Conservation (phyloP, 2,329 filamentous ascomycete genomes). For the Arthrobotrys musiformis region DNA sequence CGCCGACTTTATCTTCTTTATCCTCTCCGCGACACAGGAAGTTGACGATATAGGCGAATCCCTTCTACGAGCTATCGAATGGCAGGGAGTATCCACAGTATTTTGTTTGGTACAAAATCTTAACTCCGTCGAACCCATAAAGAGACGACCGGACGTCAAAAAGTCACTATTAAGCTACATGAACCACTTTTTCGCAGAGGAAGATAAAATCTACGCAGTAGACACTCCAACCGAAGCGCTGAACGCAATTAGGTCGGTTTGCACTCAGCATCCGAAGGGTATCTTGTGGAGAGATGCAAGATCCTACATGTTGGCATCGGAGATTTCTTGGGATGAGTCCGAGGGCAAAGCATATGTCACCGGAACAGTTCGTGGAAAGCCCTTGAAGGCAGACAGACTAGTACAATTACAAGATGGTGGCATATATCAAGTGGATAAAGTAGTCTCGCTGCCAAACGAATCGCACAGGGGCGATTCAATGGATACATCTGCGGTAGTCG, state of each 20-base stretch:
- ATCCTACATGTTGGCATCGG: constrained; percentile 93
- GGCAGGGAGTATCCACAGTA: constrained; percentile 93
- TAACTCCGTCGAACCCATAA: constrained; percentile 79
- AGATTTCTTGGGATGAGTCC: constrained; percentile 76
- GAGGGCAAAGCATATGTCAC: constrained; percentile 77
- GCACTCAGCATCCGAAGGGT: constrained; percentile 90
- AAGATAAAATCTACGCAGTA: constrained; percentile 89
- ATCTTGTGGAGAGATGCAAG: constrained; percentile 95
- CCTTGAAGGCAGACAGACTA: constrained; percentile 87
- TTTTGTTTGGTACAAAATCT: constrained; percentile 84
- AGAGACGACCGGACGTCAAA: constrained; percentile 79
- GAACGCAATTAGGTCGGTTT: constrained; percentile 89
- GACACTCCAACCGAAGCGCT: constrained; percentile 90
- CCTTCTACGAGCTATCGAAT: constrained; percentile 86
- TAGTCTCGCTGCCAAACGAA: constrained; percentile 66
- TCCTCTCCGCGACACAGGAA: constrained; percentile 83
- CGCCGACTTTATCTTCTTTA: constrained; percentile 89
- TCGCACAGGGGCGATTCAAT: constrained; percentile 72
- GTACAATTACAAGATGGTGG: constrained; percentile 95
- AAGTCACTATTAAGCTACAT: constrained; percentile 91
- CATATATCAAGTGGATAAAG: constrained; percentile 89
- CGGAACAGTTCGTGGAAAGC: constrained; percentile 84
- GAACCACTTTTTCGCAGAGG: constrained; percentile 89
- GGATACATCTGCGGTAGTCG: constrained; percentile 72
- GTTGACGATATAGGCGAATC: constrained; percentile 86